Base-by-base conservation (phyloP, 108 stramenopile species). In the Bacterosira constricta region DNA sequence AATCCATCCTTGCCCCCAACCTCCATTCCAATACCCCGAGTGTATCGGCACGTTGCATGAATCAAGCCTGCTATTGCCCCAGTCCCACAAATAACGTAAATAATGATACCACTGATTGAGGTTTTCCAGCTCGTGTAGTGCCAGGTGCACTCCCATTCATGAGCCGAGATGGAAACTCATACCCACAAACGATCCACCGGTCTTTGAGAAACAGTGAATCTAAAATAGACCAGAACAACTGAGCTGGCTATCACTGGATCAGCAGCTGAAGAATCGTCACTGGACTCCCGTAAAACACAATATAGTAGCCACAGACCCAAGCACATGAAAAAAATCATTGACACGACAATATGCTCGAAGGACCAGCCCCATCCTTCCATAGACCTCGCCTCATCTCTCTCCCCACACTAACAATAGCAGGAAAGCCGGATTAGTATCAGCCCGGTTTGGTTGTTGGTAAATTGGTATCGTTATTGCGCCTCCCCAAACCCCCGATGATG, bases 1-100 rank as follows among this genome's bases (percentile, higher is more conserved):
- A 79, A 35, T n/a, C 88, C 88, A 26, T 84, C 86, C 52, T 89
- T 89, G 27, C 88, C 88, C 88, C 88, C 88, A 89, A 26, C 79
- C 83, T 36, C 79, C 82, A 44, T 78, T 74, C 88, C 88, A 89
- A 66, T 78, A 84, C 15, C 84, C 84, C 45, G 41, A 3, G 45
- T 63, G 61, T 20, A 53, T 53, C 20, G 60, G 53, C 20, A n/a
- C n/a, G 30, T 42, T 21, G 63, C 72, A 32, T 73, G 72, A 35
- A 73, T 45, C 41, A 73, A 27, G 18, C 72, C 72, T 21, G 72
- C 52, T 15, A 73, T 15, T 31, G 63, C 72, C 21, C 62, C 72
- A 26, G 63, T 32, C 54, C 53, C 6, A 41, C 53, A 57, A 73
- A 73, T 8, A 63, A 53, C 27, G 37, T 18, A 36, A 69, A 6